A percentile compares a stretch with the other conserved stretches of the same genome.
Evolutionary conservation across 495 filamentous ascomycete species (phyloP).

Genomic region (Daldinia bambusicola): DNA sequence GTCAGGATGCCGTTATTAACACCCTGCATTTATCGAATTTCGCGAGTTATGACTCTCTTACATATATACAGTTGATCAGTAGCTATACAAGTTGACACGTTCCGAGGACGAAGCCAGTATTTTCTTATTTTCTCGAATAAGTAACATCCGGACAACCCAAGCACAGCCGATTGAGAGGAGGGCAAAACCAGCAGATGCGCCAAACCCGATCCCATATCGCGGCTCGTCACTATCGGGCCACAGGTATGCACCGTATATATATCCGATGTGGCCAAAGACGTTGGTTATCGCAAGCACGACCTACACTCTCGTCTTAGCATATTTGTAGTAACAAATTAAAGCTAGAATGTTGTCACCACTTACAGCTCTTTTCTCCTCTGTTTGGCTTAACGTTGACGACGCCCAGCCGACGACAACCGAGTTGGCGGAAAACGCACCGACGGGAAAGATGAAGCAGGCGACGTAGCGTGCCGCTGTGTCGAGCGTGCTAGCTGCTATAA

Average conservation of each 20-base stretch:
- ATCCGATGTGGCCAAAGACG: slow-evolving; percentile 56
- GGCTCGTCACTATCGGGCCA: slow-evolving; percentile 58
- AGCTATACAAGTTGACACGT: slow-evolving; percentile 34
- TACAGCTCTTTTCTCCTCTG: slow-evolving; percentile 55
- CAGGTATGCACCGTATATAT: slow-evolving; percentile 60
- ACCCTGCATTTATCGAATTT: no score
- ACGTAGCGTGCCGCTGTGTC: slow-evolving; percentile 56
- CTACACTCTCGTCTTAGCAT: slow-evolving; percentile 9
- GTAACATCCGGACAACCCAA: slow-evolving; percentile 32
- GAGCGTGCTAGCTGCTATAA: slow-evolving; percentile 50
- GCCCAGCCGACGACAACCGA: slow-evolving; percentile 59
- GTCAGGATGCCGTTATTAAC: neutral
- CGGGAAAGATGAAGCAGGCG: slow-evolving; percentile 56
- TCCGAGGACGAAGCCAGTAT: slow-evolving; percentile 18
- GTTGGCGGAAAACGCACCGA: slow-evolving; percentile 57
- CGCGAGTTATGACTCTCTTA: neutral
- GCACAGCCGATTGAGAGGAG: slow-evolving; percentile 38
- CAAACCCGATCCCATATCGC: slow-evolving; percentile 51
- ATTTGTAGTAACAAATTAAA: neutral
- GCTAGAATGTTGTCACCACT: slow-evolving; percentile 5
- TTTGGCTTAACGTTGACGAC: slow-evolving; percentile 54
- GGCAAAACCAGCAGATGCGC: slow-evolving; percentile 39
- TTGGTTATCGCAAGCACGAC: slow-evolving; percentile 58
- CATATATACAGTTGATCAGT: slow-evolving; percentile 2
- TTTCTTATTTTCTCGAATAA: slow-evolving; percentile 34